Base-by-base conservation (phyloP, 2,329 filamentous ascomycete genomes). In the Hypoxylon sp. region DNA sequence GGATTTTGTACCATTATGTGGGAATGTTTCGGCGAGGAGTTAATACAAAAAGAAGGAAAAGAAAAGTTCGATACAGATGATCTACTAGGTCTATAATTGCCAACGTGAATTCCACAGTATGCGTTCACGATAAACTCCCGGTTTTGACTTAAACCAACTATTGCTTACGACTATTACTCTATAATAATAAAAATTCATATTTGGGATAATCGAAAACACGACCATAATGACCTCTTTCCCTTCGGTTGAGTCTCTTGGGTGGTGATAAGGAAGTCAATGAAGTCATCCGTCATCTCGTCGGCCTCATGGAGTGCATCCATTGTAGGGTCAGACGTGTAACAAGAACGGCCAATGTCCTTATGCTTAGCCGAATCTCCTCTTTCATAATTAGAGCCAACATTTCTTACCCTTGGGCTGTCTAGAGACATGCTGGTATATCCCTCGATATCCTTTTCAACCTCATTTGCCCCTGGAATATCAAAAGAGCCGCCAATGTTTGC, bases 261-360 rank as follows among this genome's bases (percentile, higher is more conserved):
- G 7, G 34, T n/a, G 5, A 55, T 3, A 45, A 68, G 51, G 34
- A 65, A 62, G 21, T 68, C 65, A 6, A 68, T 49, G n/a, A 65
- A 32, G 21, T 65, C 65, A 45, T 65, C 57, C 6, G 50, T 43
- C 11, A 65, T 43, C 0, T 38, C 57, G 3, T 50, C 48, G 10
- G 30, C 21, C 23, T n/a, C 38, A 25, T 19, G 19, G 3, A n/a
- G 46, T 46, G n/a, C 5, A 11, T 51, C 36, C 7, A 43, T 21
- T 10, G 36, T 9, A 14, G 36, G 30, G 17, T 14, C 41, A 19
- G n/a, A 7, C 3, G 17, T 9, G 17, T 48, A n/a, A 11, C n/a
- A 17, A 28, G 28, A 11, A 61, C 21, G 3, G 11, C 11, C 23
- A 9, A 23, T 46, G 10, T 25, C 10, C 14, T 43, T 5, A 7